Evolutionary conservation across 306 rosid species (phyloP).

Genomic region (Inga leiocalycina): DNA sequence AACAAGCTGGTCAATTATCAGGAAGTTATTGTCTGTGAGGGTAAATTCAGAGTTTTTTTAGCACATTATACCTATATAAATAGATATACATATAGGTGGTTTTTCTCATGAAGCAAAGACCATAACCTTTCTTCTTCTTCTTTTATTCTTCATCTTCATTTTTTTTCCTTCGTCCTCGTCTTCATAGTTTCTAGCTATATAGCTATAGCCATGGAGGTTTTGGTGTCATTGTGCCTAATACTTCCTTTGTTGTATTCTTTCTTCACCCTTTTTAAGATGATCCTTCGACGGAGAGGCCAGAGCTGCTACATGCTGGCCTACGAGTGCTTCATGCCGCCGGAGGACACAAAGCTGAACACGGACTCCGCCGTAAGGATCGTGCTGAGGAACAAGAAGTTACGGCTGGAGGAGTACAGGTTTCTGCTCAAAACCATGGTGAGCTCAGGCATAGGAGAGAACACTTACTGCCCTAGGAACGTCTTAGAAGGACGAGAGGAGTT

Average conservation of each 20-base stretch:
- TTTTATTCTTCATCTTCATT: background rate
- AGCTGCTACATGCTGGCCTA: slow-evolving; percentile 74
- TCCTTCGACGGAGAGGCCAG: slow-evolving; percentile 52
- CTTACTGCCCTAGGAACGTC: slow-evolving; percentile 70
- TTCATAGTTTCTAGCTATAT: background rate
- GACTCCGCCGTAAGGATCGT: slow-evolving; percentile 51
- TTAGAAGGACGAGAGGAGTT: slow-evolving; percentile 54
- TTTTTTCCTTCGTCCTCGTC: background rate
- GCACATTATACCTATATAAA: background rate
- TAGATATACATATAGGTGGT: background rate
- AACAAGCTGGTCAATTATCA: background rate
- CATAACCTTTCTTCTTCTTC: background rate
- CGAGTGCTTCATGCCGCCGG: slow-evolving; percentile 68
- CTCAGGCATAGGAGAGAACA: slow-evolving; percentile 80
- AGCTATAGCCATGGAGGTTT: slow-evolving; percentile 45
- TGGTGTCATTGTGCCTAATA: slow-evolving; percentile 30
- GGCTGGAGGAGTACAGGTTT: slow-evolving; percentile 64
- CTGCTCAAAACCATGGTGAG: slow-evolving; percentile 68
- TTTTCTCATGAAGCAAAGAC: background rate
- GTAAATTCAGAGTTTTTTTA: background rate
- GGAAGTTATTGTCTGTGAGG: background rate
- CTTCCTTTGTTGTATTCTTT: slow-evolving; percentile 40
- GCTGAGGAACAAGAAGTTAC: slow-evolving; percentile 59
- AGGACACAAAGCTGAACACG: slow-evolving; percentile 54
- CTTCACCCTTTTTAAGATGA: slow-evolving; percentile 34